Conservation (phyloP, 73 alveolate species). For the Paramecium caudatum region DNA sequence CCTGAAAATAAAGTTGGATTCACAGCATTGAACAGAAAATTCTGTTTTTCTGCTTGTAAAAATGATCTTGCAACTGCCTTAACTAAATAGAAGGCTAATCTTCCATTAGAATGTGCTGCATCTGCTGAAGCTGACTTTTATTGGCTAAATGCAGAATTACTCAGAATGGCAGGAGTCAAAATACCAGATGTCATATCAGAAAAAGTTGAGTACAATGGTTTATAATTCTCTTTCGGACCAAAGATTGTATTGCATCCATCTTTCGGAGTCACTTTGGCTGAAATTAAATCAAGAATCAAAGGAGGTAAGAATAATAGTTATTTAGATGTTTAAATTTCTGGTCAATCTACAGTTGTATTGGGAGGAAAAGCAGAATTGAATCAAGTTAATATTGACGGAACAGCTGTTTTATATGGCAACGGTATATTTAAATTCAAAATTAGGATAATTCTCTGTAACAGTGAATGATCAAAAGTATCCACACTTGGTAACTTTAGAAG, state of each 20-base stretch:
- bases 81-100: constrained; percentile 80
- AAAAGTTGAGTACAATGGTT: constrained; percentile 81
- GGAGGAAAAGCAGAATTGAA: constrained; percentile 80
- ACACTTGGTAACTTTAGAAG: neutral
- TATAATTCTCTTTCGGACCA: constrained; percentile 88
- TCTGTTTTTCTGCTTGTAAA: constrained; percentile 97
- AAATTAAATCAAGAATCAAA: constrained; percentile 83
- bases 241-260: constrained; percentile 93
- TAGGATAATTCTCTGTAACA: neutral
- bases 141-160: constrained; percentile 83
- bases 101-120: constrained; percentile 92
- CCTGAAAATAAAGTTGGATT: constrained; percentile 91
- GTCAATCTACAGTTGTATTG: constrained; percentile 82
- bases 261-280: constrained; percentile 92
- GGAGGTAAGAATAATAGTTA: constrained; percentile 47
- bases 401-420: constrained; percentile 62
- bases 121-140: constrained; percentile 92
- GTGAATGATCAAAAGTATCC: constrained; percentile 57
- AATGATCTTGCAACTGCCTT: constrained; percentile 94
- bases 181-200: constrained; percentile 79
- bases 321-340: constrained; percentile 74
- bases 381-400: constrained; percentile 86
- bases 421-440: neutral
- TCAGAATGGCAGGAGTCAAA: constrained; percentile 87
- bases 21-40: constrained; percentile 94